phyloP scores from a whole-genome alignment of 1,139 yeast genomes.

The Hansenula sp. region DNA sequence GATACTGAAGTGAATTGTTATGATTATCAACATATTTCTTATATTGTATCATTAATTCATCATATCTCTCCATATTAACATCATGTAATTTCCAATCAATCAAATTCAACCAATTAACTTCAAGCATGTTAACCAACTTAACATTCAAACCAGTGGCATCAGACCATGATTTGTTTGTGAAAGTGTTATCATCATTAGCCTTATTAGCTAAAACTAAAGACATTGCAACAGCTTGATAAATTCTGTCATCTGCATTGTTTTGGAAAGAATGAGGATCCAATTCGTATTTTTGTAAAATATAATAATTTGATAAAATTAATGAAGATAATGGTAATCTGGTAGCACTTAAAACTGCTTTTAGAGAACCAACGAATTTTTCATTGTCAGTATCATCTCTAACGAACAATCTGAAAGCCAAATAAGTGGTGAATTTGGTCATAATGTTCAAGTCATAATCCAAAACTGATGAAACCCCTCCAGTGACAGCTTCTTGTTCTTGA shows the following conservation, averaged over 20 bases:
- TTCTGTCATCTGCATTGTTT: constrained; percentile 34
- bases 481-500: constrained; percentile 26
- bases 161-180: constrained; percentile 92
- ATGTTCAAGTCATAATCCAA: constrained; percentile 73
- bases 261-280: constrained; percentile 25
- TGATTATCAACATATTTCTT: constrained; percentile 16
- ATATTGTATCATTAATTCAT: constrained; percentile 19
- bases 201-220: constrained; percentile 85
- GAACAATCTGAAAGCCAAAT: constrained; percentile 46
- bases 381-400: constrained; percentile 49
- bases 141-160: constrained; percentile 85
- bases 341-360: constrained; percentile 75
- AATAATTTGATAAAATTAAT: constrained; percentile 73
- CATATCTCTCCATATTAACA: constrained; percentile 18
- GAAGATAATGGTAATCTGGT: constrained; percentile 86
- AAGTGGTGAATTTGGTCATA: constrained; percentile 74
- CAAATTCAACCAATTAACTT: constrained; percentile 63
- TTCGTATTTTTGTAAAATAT: constrained; percentile 48
- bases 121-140: constrained; percentile 56
- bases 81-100: constrained; percentile 32
- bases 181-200: constrained; percentile 94
- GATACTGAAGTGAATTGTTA: constrained; percentile 6
- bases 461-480: constrained; percentile 75
- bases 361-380: constrained; percentile 53
- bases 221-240: constrained; percentile 63